These are phyloP conservation scores for Populus nigra DNA, from an alignment of 345 rosid genomes.

Conservation along the genomic window DNA sequence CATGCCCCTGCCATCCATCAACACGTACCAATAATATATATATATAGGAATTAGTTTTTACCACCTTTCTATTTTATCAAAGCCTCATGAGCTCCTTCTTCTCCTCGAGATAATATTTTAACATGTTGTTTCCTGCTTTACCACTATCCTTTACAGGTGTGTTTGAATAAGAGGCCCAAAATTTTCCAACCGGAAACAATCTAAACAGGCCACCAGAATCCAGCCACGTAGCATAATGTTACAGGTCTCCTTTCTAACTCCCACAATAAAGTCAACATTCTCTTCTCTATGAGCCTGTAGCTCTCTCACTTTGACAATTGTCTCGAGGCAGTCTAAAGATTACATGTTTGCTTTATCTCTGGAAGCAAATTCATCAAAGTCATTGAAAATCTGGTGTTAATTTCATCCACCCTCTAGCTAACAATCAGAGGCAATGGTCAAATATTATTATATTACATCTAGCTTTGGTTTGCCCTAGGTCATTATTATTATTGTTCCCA, in stretches of 20 bases:
- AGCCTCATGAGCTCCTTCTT: neutral
- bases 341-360: neutral
- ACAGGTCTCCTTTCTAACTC: conserved; percentile 14
- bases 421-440: conserved; percentile 29
- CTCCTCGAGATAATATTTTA: neutral
- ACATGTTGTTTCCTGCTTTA: neutral
- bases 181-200: conserved; percentile 21
- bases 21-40: no score
- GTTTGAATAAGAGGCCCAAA: neutral
- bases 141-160: conserved; percentile 4
- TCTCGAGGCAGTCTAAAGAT: neutral
- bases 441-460: conserved; percentile 24
- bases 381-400: conserved; percentile 37
- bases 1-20: neutral
- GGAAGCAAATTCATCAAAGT: conserved; percentile 34
- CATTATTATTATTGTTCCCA: neutral
- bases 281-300: neutral
- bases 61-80: neutral
- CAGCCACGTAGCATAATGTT: conserved; percentile 17
- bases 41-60: neutral
- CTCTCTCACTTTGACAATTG: conserved; percentile 25
- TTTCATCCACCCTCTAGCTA: conserved; percentile 50
- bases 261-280: conserved; percentile 33
- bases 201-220: conserved; percentile 6
- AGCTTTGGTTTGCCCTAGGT: neutral